These are phyloP conservation scores for Phaseolus coccineus DNA, from an alignment of 331 rosid genomes.

Conservation along the genomic window DNA sequence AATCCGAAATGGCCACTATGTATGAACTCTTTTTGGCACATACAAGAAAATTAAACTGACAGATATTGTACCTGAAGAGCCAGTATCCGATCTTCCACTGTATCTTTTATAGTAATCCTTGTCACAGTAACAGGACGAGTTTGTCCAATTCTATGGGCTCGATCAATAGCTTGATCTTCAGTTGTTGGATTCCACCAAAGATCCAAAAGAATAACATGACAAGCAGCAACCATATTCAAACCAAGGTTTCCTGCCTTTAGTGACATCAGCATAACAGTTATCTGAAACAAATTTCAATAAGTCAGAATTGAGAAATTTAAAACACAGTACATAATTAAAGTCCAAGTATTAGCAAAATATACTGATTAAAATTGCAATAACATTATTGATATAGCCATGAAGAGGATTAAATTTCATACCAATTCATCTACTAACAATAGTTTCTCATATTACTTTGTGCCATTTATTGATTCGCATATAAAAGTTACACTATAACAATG, in stretches of 20 bases:
- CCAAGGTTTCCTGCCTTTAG: constrained; percentile 99
- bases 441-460: constrained; percentile 5
- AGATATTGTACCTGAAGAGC: constrained; percentile 84
- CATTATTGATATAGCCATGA: constrained; percentile 5
- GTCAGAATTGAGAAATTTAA: constrained; percentile 38
- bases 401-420: constrained; percentile 27
- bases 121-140: constrained; percentile 98
- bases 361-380: constrained; percentile 29
- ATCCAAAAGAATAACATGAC: constrained; percentile 95
- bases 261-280: constrained; percentile 95
- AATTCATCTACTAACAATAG: constrained; percentile 14
- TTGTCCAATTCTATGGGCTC: constrained; percentile 99
- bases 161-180: constrained; percentile 98
- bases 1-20: constrained; percentile 35
- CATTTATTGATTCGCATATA: constrained; percentile 31
- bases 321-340: constrained; percentile 33
- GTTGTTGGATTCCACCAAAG: constrained; percentile 99
- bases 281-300: constrained; percentile 56
- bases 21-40: constrained; percentile 25
- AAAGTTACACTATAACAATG: constrained; percentile 38
- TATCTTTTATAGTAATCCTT: constrained; percentile 84
- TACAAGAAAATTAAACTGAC: constrained; percentile 24
- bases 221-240: constrained; percentile 98
- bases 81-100: constrained; percentile 96
- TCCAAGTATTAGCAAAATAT: constrained; percentile 15